These are phyloP conservation scores for Melaleuca alternifolia DNA, from an alignment of 345 rosid species.

Conservation along the genomic window DNA sequence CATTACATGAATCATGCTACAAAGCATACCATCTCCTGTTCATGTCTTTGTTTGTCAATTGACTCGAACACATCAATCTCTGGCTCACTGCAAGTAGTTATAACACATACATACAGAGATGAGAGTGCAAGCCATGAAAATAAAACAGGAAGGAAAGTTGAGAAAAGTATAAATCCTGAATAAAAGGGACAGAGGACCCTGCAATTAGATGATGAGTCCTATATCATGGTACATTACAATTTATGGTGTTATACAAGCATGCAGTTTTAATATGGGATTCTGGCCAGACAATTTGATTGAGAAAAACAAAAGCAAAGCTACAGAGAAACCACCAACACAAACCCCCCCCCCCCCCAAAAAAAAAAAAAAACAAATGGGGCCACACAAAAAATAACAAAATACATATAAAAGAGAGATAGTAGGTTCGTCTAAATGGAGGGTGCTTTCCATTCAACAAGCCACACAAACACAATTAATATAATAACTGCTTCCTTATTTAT, in stretches of 20 bases:
- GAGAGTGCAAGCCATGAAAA: not conserved
- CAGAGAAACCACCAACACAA: not conserved
- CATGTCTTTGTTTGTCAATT: constrained; percentile 60
- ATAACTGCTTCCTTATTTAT: too few relatives aligned
- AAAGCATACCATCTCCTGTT: constrained; percentile 57
- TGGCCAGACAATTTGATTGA: not conserved
- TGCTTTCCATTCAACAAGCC: not conserved
- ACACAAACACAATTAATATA: not conserved
- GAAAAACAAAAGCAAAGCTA: not conserved
- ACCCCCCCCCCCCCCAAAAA: too few relatives aligned
- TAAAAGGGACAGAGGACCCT: not conserved
- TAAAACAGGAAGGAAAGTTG: not conserved
- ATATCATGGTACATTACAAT: not conserved
- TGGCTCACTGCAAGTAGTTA: constrained; percentile 43
- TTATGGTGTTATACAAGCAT: not conserved
- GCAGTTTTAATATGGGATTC: not conserved
- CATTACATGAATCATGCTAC: not conserved
- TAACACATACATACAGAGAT: not conserved
- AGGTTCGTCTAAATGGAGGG: not conserved
- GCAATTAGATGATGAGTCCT: not conserved
- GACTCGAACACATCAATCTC: constrained; percentile 91
- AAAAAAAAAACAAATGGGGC: not conserved
- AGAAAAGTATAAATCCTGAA: not conserved
- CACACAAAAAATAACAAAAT: not conserved
- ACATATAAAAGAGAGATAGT: not conserved